Conservation (phyloP, 495 filamentous ascomycete species). For the Hypoxylon trugodes region DNA sequence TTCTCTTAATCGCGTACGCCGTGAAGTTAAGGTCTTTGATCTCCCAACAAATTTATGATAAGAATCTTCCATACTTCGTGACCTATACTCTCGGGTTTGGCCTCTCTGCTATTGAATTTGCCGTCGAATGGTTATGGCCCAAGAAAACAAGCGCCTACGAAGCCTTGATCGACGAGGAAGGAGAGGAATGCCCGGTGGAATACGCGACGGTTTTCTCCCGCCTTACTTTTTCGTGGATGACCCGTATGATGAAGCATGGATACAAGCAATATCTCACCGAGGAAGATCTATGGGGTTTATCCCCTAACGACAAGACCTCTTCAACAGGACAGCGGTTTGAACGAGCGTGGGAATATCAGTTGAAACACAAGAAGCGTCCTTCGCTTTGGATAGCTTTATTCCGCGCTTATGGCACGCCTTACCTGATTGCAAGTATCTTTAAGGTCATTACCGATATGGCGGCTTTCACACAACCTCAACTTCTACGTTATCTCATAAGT, state of each 20-base stretch:
- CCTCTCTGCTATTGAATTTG: slow-evolving; percentile 77
- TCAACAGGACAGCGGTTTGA: slow-evolving; percentile 71
- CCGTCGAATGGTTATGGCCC: slow-evolving; percentile 88
- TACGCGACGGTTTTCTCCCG: slow-evolving; percentile 94
- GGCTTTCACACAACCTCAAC: slow-evolving; percentile 89
- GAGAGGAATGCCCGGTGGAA: slow-evolving; percentile 92
- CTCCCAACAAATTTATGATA: slow-evolving; percentile 72
- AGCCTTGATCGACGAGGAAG: slow-evolving; percentile 74
- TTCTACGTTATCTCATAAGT: slow-evolving; percentile 82
- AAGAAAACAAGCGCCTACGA: slow-evolving; percentile 87
- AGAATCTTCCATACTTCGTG: slow-evolving; percentile 77
- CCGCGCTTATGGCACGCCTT: slow-evolving; percentile 83
- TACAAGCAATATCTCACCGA: slow-evolving; percentile 93
- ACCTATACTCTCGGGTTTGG: slow-evolving; percentile 78
- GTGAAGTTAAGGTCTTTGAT: slow-evolving; percentile 92
- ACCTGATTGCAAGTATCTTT: slow-evolving; percentile 79
- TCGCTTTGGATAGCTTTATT: slow-evolving; percentile 94
- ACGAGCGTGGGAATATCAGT: slow-evolving; percentile 79
- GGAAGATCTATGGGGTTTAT: slow-evolving; percentile 95
- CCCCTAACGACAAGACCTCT: slow-evolving; percentile 79
- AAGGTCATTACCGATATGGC: slow-evolving; percentile 86
- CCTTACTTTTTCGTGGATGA: slow-evolving; percentile 98
- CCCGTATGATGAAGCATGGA: slow-evolving; percentile 94
- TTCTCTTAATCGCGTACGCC: slow-evolving; percentile 79
- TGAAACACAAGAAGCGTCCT: slow-evolving; percentile 74